Evolutionary conservation across 176 grass and related monocot species (phyloP).

Genomic region (Microstegium vimineum): DNA sequence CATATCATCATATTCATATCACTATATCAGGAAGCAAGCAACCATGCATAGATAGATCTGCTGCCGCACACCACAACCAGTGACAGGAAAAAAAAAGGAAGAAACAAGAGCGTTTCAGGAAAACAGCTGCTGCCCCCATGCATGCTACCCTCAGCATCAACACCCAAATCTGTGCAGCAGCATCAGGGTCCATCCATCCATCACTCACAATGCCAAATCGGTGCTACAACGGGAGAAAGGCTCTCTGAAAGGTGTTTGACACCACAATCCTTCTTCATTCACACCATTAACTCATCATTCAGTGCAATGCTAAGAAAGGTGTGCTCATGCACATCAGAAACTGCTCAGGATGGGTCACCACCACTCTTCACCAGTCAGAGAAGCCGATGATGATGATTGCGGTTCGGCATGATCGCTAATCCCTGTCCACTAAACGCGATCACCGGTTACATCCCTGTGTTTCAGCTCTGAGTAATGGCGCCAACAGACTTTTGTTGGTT

Average conservation of each 20-base stretch:
- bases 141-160: too few relatives aligned
- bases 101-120: too few relatives aligned
- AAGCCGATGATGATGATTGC: background rate
- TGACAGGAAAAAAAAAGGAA: too few relatives aligned
- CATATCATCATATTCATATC: too few relatives aligned
- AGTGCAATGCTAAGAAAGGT: background rate
- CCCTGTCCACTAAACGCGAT: constrained; percentile 33
- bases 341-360: background rate
- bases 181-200: too few relatives aligned
- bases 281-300: constrained; percentile 11
- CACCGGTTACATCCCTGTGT: constrained; percentile 5
- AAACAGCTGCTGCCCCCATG: too few relatives aligned
- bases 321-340: constrained; percentile 15
- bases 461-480: constrained; percentile 8
- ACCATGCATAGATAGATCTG: too few relatives aligned
- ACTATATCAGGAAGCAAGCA: too few relatives aligned
- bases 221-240: too few relatives aligned
- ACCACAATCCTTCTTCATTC: background rate
- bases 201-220: too few relatives aligned
- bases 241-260: background rate
- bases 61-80: too few relatives aligned
- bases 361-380: constrained; percentile 9
- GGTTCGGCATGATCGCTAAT: constrained; percentile 13
- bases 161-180: too few relatives aligned
- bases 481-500: constrained; percentile 35